phyloP scores from a whole-genome alignment of 805 yeast genomes.

The Wickerhamiella bombiphila region DNA sequence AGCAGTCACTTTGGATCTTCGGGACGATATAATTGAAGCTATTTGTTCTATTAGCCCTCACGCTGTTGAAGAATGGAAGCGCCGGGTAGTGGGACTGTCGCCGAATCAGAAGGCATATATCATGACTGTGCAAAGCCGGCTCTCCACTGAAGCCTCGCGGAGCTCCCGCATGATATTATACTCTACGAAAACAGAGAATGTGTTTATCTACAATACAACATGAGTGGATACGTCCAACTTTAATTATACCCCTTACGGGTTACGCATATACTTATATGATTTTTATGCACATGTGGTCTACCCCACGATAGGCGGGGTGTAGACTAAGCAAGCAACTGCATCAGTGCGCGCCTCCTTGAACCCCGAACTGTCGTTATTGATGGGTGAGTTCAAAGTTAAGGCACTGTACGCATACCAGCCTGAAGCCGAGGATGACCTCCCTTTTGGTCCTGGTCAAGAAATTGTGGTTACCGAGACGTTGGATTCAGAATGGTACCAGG shows the following conservation, averaged over 20 bases:
- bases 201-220: slow-evolving; percentile 43
- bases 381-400: slow-evolving; percentile 47
- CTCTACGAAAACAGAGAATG: slow-evolving; percentile 63
- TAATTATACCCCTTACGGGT: too few relatives aligned
- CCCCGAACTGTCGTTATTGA: too few relatives aligned
- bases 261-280: too few relatives aligned
- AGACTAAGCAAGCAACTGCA: too few relatives aligned
- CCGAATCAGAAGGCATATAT: slow-evolving; percentile 75
- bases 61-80: slow-evolving; percentile 37
- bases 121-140: slow-evolving; percentile 51
- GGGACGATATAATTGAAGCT: slow-evolving; percentile 76
- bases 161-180: slow-evolving; percentile 57
- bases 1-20: slow-evolving; percentile 57
- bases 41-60: slow-evolving; percentile 28
- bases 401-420: slow-evolving; percentile 55
- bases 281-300: too few relatives aligned
- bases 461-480: slow-evolving; percentile 67
- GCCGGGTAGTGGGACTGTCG: slow-evolving; percentile 73
- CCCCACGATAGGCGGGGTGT: too few relatives aligned
- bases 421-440: slow-evolving; percentile 72
- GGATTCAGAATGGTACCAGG: slow-evolving; percentile 86
- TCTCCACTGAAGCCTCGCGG: slow-evolving; percentile 54
- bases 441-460: slow-evolving; percentile 49
- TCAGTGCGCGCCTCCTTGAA: too few relatives aligned
- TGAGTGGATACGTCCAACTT: too few relatives aligned